phyloP scores from a whole-genome alignment of 2,329 filamentous ascomycete genomes.

The Cordyceps pruinosa region DNA sequence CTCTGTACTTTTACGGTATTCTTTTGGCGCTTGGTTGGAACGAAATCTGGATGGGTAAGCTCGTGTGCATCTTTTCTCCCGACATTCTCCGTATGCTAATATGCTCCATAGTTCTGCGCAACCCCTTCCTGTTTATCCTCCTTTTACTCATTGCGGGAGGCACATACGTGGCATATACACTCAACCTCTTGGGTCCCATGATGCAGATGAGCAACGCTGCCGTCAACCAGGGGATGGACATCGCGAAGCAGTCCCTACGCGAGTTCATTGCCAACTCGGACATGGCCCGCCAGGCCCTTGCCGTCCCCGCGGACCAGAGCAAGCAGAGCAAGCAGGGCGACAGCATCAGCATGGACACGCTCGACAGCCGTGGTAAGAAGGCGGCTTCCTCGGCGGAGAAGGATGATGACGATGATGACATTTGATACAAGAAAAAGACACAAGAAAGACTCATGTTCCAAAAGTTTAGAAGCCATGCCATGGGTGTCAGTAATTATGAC shows the following conservation, averaged over 20 bases:
- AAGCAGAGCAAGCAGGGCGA: constrained; percentile 35
- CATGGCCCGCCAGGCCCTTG: constrained; percentile 73
- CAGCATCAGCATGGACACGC: constrained; percentile 49
- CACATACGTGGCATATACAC: constrained; percentile 83
- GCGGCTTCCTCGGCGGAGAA: constrained; percentile 24
- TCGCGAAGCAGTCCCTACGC: constrained; percentile 83
- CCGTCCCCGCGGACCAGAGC: constrained; percentile 53
- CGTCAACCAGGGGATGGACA: constrained; percentile 75
- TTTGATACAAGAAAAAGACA: constrained; percentile 29
- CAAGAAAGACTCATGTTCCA: constrained; percentile 6
- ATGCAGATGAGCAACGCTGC: constrained; percentile 91
- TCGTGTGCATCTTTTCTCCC: constrained; percentile 10
- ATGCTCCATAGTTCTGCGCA: constrained; percentile 65
- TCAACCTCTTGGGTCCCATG: constrained; percentile 95
- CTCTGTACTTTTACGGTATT: constrained; percentile 87
- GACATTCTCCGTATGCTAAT: constrained; percentile 15
- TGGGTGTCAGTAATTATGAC: constrained; percentile 4
- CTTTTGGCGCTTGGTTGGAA: constrained; percentile 96
- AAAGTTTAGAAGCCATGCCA: constrained; percentile 9
- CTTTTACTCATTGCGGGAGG: constrained; percentile 68
- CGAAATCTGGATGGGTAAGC: constrained; percentile 85
- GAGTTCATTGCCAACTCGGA: constrained; percentile 88
- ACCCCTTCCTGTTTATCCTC: constrained; percentile 87
- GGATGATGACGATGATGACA: constrained; percentile 53
- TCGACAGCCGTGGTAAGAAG: constrained; percentile 55